Percentiles rank a stretch among this genome's conserved stretches.
These are phyloP conservation scores for Rhododendron griersonianum DNA, from an alignment of 148 eudicot genomes.

Conservation along the genomic window DNA sequence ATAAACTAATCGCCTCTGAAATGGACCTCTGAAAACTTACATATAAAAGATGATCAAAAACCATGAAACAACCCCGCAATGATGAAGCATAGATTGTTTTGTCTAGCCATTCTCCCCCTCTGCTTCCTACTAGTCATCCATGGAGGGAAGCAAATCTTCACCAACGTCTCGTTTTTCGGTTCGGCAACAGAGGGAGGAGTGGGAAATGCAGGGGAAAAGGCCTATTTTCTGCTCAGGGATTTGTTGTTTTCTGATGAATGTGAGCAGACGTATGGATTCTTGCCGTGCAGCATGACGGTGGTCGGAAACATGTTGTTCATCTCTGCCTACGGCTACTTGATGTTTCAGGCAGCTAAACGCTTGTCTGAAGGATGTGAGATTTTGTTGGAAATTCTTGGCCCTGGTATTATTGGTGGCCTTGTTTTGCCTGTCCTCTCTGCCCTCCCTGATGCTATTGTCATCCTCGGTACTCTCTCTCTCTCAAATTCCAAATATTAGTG, in stretches of 20 bases:
- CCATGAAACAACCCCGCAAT: background rate
- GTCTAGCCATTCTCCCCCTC: background rate
- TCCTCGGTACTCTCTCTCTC: slow-evolving; percentile 45
- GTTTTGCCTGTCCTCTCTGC: slow-evolving; percentile 78
- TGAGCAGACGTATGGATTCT: background rate
- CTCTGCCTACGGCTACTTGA: slow-evolving; percentile 17
- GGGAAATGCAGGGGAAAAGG: background rate
- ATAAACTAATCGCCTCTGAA: background rate
- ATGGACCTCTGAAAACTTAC: background rate
- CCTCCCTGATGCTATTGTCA: slow-evolving; percentile 86
- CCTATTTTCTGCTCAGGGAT: background rate
- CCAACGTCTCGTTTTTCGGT: background rate
- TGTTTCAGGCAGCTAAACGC: slow-evolving; percentile 62
- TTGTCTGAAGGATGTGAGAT: slow-evolving; percentile 73
- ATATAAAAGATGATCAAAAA: background rate
- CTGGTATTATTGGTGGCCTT: slow-evolving; percentile 76
- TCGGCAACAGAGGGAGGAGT: background rate
- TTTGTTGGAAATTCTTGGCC: slow-evolving; percentile 73
- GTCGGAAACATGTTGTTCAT: background rate
- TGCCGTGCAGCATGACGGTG: background rate
- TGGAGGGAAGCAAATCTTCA: background rate
- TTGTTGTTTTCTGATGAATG: background rate
- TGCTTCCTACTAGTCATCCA: background rate
- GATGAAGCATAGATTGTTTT: background rate
- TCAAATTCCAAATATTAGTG: background rate